A percentile compares a stretch with the other conserved stretches of the same genome.
These are phyloP conservation scores for Fusarium clavum DNA, from an alignment of 2,329 filamentous ascomycete species.

Conservation along the genomic window DNA sequence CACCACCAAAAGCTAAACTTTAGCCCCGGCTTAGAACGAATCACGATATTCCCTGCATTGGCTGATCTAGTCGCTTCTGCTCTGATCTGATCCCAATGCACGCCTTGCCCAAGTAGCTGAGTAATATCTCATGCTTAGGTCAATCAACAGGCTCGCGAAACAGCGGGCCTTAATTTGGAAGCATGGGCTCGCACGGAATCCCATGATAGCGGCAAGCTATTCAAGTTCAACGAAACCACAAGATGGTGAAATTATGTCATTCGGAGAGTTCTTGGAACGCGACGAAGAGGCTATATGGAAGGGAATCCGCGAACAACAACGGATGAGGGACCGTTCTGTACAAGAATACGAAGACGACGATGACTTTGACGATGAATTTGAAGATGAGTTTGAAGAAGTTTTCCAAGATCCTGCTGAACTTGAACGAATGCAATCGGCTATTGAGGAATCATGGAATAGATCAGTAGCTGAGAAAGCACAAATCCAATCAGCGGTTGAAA, in stretches of 20 bases:
- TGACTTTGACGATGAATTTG: neutral
- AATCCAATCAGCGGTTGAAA: neutral
- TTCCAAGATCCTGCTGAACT: neutral
- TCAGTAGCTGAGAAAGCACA: neutral
- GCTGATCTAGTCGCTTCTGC: neutral
- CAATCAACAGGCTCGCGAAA: conserved; percentile 1
- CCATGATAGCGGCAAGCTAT: neutral
- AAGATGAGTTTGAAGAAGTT: neutral
- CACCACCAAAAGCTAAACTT: neutral
- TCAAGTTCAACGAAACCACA: neutral
- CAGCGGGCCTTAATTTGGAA: neutral
- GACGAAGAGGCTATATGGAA: neutral
- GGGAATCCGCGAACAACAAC: neutral
- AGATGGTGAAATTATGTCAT: neutral
- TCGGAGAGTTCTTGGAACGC: neutral
- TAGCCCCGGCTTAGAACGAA: neutral
- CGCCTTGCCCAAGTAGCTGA: neutral
- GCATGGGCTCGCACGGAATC: neutral
- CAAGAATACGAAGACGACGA: neutral
- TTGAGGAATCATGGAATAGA: neutral
- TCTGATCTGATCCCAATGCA: neutral
- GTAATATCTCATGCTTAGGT: conserved; percentile 6
- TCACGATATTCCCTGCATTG: neutral
- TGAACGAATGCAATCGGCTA: neutral
- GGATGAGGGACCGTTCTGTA: neutral